Conservation (phyloP, 2,329 filamentous ascomycete species). For the Cryphonectria naterciae region DNA sequence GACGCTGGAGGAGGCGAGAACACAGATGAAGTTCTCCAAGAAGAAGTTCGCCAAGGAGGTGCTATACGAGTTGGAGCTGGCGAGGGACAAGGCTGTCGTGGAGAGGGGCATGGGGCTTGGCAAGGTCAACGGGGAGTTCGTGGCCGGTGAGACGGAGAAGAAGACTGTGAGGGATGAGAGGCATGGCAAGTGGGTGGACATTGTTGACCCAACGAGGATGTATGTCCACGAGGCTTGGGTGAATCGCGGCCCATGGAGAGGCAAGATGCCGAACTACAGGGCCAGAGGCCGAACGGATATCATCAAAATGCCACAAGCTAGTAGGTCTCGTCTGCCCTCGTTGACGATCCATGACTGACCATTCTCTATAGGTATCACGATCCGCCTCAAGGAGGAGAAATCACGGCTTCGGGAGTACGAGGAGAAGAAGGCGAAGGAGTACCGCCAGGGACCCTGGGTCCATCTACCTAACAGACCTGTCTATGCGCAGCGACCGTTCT, state of each 20-base stretch:
- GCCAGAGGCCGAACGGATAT: conserved; percentile 73
- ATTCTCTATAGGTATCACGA: conserved; percentile 66
- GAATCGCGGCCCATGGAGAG: conserved; percentile 69
- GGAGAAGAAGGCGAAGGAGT: conserved; percentile 76
- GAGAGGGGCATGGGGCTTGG: conserved; percentile 83
- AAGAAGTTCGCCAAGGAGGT: conserved; percentile 90
- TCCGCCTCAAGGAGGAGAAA: conserved; percentile 91
- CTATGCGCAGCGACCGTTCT: conserved; percentile 84
- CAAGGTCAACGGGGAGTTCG: conserved; percentile 42
- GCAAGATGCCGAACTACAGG: conserved; percentile 67
- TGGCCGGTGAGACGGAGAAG: conserved; percentile 41
- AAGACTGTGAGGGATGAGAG: conserved; percentile 78
- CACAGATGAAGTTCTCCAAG: conserved; percentile 93
- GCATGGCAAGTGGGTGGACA: conserved; percentile 71
- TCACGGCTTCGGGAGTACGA: conserved; percentile 81
- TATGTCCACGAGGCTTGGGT: conserved; percentile 96
- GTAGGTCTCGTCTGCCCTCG: conserved; percentile 53
- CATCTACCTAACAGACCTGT: conserved; percentile 86
- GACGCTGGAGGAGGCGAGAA: conserved; percentile 88
- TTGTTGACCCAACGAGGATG: conserved; percentile 77
- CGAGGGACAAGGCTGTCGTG: conserved; percentile 79
- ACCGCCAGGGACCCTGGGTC: conserved; percentile 79
- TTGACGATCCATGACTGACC: conserved; percentile 11
- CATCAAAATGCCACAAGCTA: conserved; percentile 73
- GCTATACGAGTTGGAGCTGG: conserved; percentile 76